phyloP scores from a whole-genome alignment of 192 early-diverging fungal genomes.

The Backusella luteola region DNA sequence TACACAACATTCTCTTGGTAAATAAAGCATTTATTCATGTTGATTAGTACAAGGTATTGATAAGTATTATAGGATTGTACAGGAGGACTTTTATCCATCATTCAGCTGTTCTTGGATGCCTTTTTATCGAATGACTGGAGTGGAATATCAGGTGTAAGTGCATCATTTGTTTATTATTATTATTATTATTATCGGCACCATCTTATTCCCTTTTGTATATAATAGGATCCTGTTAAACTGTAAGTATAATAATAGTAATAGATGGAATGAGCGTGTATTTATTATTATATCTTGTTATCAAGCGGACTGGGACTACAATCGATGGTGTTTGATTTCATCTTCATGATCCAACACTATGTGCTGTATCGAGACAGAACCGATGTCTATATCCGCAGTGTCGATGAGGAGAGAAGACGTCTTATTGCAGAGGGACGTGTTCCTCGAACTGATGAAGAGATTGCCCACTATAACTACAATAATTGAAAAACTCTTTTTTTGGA shows the following conservation, averaged over 20 bases:
- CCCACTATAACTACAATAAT: not conserved
- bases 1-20: slow-evolving; percentile 79
- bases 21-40: not conserved
- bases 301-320: slow-evolving; percentile 76
- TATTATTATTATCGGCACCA: too few relatives aligned
- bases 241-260: slow-evolving; percentile 19
- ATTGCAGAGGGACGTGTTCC: slow-evolving; percentile 30
- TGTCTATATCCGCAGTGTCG: slow-evolving; percentile 27
- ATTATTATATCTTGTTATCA: slow-evolving; percentile 4
- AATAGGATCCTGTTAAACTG: slow-evolving; percentile 60
- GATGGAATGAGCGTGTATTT: not conserved
- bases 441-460: not conserved
- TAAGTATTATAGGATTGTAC: slow-evolving; percentile 60
- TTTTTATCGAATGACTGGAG: slow-evolving; percentile 57
- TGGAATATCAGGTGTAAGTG: slow-evolving; percentile 54
- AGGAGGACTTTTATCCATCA: slow-evolving; percentile 75
- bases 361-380: slow-evolving; percentile 56
- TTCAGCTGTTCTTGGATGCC: slow-evolving; percentile 78
- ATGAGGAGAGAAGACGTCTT: slow-evolving; percentile 32
- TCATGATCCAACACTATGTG: slow-evolving; percentile 83
- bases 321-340: slow-evolving; percentile 81
- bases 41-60: not conserved
- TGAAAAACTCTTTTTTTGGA: not conserved
- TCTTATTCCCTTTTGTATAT: not conserved
- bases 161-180: not conserved